Evolutionary conservation across 202 grass and related monocot species (phyloP).

Genomic region (Brachypodium distachyon): DNA sequence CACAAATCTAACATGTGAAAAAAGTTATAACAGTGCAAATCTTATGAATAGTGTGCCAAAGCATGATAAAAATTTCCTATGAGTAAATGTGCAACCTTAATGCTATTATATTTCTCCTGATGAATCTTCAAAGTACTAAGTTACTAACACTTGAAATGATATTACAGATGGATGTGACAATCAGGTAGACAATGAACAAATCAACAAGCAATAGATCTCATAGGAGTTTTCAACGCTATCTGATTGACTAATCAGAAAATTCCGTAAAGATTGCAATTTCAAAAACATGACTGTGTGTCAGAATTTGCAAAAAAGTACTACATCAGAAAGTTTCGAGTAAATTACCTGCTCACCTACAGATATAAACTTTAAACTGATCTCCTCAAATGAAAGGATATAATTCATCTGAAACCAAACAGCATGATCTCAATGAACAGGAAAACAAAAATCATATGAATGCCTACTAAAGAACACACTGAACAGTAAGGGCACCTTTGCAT

Average conservation of each 20-base stretch:
- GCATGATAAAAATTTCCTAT: background rate
- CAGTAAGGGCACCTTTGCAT: constrained; percentile 60
- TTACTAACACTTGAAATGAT: background rate
- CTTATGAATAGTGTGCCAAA: background rate
- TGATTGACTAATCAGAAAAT: background rate
- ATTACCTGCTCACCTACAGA: constrained; percentile 81
- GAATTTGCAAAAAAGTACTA: background rate
- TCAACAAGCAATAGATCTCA: background rate
- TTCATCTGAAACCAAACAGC: constrained; percentile 69
- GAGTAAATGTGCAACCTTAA: constrained; percentile 1
- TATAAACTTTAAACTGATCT: constrained; percentile 97
- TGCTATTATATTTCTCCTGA: background rate
- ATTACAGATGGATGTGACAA: background rate
- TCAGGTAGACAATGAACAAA: background rate
- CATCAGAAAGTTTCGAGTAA: constrained; percentile 11
- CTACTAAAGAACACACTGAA: background rate
- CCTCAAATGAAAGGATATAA: constrained; percentile 88
- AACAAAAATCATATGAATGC: background rate
- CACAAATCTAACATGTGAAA: constrained; percentile 11
- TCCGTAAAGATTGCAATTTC: background rate
- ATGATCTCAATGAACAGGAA: background rate
- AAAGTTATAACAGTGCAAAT: background rate
- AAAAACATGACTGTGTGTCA: no score
- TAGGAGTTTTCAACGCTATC: background rate
- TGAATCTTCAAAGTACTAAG: background rate